Conservation (phyloP, 148 eudicot genomes). For the Bassia scoparia region DNA sequence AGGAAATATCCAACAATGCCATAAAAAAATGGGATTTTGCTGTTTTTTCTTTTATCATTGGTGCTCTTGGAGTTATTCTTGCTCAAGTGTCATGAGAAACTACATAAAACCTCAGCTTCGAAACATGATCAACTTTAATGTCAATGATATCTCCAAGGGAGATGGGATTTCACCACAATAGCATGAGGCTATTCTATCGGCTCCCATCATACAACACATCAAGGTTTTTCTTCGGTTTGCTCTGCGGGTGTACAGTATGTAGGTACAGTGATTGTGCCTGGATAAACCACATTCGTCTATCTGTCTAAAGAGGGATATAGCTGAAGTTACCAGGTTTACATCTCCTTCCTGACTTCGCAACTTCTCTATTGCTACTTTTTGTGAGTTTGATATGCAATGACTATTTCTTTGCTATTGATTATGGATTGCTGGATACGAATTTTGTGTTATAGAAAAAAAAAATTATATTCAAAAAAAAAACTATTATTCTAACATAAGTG, state of each 20-base stretch:
- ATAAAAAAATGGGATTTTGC: background rate
- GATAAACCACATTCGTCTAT: constrained; percentile 24
- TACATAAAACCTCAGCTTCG: background rate
- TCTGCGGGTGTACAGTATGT: constrained; percentile 26
- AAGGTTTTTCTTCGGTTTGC: constrained; percentile 17
- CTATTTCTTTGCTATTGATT: too few relatives aligned
- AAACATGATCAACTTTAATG: background rate
- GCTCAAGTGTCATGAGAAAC: background rate
- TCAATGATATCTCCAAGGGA: constrained; percentile 21
- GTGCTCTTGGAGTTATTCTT: constrained; percentile 1
- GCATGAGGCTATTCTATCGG: constrained; percentile 27
- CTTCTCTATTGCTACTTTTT: constrained; percentile 29
- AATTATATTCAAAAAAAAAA: too few relatives aligned
- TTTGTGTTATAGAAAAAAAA: too few relatives aligned
- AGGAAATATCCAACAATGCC: background rate
- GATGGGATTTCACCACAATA: constrained; percentile 17
- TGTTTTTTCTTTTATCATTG: background rate
- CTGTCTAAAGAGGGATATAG: constrained; percentile 32
- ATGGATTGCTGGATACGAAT: too few relatives aligned
- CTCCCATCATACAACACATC: constrained; percentile 17
- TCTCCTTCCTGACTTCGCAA: constrained; percentile 17
- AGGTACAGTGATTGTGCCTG: constrained; percentile 27
- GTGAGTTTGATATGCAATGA: constrained; percentile 10
- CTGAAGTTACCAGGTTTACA: constrained; percentile 22
- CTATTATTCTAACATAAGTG: too few relatives aligned